These are phyloP conservation scores for Fusarium albosuccineum DNA, from an alignment of 2,329 filamentous ascomycete species.

Conservation along the genomic window DNA sequence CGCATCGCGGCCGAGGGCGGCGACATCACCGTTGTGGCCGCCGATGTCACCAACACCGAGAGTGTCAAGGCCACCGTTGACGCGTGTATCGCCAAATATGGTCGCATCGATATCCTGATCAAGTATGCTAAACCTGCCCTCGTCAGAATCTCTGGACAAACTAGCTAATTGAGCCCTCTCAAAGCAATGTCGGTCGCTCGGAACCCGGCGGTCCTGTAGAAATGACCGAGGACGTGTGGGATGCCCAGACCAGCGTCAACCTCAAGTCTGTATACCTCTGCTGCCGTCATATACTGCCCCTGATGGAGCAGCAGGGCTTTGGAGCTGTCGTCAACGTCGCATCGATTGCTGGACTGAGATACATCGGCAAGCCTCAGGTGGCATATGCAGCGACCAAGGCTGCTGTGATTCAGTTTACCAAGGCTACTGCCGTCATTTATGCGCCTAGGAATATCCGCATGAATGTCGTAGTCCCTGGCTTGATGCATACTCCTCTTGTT, in stretches of 20 bases:
- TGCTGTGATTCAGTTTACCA: slow-evolving; percentile 1
- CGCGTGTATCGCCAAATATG: no score
- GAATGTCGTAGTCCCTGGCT: background rate
- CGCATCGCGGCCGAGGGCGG: no score
- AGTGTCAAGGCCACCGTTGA: no score
- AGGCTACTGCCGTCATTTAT: slow-evolving; percentile 1
- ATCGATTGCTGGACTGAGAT: background rate
- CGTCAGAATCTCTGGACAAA: no score
- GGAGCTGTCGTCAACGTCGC: background rate
- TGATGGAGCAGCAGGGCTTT: background rate
- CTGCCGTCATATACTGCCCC: background rate
- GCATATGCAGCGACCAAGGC: slow-evolving; percentile 3
- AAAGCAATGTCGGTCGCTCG: background rate
- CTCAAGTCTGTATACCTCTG: background rate
- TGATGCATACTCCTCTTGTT: background rate
- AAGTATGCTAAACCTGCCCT: no score
- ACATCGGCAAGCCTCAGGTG: slow-evolving; percentile 1
- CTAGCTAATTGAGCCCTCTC: no score
- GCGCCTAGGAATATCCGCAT: slow-evolving; percentile 1
- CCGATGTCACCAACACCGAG: no score
- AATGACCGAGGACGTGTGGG: background rate
- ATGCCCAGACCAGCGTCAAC: background rate
- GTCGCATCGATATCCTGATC: no score
- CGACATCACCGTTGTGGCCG: no score
- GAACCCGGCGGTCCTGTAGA: background rate